phyloP scores from a whole-genome alignment of 1,139 yeast genomes.

The Geotrichum aggregatum region DNA sequence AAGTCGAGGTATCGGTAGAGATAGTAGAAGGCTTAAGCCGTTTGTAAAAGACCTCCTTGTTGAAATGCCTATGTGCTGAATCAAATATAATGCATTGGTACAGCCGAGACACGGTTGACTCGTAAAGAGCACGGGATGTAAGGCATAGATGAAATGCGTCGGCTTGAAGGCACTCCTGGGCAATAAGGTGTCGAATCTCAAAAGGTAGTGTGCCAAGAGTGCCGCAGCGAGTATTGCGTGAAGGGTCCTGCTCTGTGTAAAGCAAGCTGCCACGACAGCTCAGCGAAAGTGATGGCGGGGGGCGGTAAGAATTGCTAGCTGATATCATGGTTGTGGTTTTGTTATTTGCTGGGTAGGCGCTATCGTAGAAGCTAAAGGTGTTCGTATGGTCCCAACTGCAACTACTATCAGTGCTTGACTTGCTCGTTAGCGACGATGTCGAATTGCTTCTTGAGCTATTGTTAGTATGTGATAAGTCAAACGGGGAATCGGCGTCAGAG shows the following conservation, averaged over 20 bases:
- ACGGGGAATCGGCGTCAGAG: not conserved
- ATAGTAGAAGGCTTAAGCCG: conserved; percentile 16
- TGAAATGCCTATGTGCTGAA: conserved; percentile 28
- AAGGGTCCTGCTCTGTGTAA: not conserved
- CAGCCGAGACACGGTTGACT: conserved; percentile 25
- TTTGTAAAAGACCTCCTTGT: conserved; percentile 23
- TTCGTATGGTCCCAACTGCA: not conserved
- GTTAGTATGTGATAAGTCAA: too few species aligned
- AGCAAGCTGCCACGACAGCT: not conserved
- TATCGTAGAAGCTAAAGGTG: not conserved
- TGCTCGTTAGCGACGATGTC: not conserved
- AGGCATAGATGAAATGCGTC: conserved; percentile 30
- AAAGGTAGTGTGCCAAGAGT: conserved; percentile 40
- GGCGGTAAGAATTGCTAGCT: not conserved
- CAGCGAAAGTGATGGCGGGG: not conserved
- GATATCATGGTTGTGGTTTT: not conserved
- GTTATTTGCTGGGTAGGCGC: not conserved
- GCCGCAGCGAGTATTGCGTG: too few species aligned
- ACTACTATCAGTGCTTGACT: not conserved
- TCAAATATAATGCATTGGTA: conserved; percentile 30
- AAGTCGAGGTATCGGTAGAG: not conserved
- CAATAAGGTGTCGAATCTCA: conserved; percentile 26
- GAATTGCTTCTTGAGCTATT: not conserved
- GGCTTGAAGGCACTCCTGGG: conserved; percentile 27
- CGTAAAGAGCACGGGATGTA: conserved; percentile 23